These are phyloP conservation scores for Zasmidium cellare DNA, from an alignment of 2,329 filamentous ascomycete species.

Conservation along the genomic window DNA sequence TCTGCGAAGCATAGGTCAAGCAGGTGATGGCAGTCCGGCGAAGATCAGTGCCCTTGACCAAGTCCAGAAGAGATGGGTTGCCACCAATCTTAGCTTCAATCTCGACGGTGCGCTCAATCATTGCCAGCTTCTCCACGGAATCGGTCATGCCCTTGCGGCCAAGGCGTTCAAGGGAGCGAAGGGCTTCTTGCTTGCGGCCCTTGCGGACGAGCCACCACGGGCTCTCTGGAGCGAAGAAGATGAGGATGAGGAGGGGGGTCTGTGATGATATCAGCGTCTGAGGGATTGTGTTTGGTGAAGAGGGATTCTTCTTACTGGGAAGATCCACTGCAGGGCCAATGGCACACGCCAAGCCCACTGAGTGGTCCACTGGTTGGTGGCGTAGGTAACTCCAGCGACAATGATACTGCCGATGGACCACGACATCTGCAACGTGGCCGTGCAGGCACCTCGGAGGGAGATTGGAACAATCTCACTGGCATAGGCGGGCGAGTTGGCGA, in stretches of 20 bases:
- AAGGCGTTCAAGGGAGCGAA: conserved; percentile 33
- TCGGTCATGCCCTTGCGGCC: conserved; percentile 24
- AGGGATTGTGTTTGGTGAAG: conserved; percentile 31
- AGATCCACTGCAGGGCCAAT: conserved; percentile 52
- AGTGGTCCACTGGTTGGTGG: conserved; percentile 45
- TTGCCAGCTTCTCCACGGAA: conserved; percentile 33
- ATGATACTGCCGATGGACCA: conserved; percentile 62
- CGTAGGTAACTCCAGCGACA: conserved; percentile 50
- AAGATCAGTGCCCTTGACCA: conserved; percentile 54
- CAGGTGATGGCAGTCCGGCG: conserved; percentile 43
- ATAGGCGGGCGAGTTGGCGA: conserved; percentile 63
- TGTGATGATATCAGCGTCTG: conserved; percentile 1
- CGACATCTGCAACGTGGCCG: conserved; percentile 62
- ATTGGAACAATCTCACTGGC: conserved; percentile 59
- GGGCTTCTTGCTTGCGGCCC: conserved; percentile 37
- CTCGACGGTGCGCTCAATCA: conserved; percentile 46
- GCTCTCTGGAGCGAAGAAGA: conserved; percentile 33
- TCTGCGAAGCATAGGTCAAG: conserved; percentile 52
- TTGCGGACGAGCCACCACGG: conserved; percentile 44
- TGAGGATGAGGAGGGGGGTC: conserved; percentile 23
- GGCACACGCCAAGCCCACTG: conserved; percentile 48
- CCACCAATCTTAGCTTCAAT: conserved; percentile 54
- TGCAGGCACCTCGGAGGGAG: conserved; percentile 54
- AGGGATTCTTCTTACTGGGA: conserved; percentile 37
- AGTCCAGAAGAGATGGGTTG: conserved; percentile 49